Evolutionary conservation across 2,329 filamentous ascomycete genomes (phyloP).

Genomic region (Pseudonectria buxi): DNA sequence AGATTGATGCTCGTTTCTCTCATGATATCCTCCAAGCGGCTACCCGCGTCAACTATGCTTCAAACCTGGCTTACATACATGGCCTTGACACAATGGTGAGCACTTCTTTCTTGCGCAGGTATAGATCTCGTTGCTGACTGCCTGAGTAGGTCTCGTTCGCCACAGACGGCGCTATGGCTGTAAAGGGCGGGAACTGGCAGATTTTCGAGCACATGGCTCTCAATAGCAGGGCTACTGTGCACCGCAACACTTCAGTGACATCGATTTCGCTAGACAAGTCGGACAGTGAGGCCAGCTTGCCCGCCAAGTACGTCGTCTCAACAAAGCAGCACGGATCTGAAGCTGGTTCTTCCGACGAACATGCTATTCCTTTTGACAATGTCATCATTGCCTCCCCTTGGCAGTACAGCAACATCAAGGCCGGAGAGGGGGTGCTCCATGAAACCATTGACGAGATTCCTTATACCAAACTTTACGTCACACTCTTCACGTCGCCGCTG

Average conservation of each 20-base stretch:
- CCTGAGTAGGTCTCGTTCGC: constrained; percentile 68
- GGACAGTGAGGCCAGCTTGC: constrained; percentile 30
- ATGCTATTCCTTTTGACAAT: constrained; percentile 60
- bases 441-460: constrained; percentile 68
- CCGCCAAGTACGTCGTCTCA: constrained; percentile 42
- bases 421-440: constrained; percentile 60
- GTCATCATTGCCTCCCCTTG: constrained; percentile 78
- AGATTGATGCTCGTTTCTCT: constrained; percentile 61
- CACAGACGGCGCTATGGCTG: constrained; percentile 71
- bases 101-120: not conserved
- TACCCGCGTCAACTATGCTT: constrained; percentile 91
- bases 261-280: constrained; percentile 47
- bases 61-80: constrained; percentile 80
- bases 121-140: constrained; percentile 3
- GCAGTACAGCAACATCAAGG: constrained; percentile 68
- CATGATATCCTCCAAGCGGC: constrained; percentile 82
- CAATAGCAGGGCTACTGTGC: constrained; percentile 52
- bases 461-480: constrained; percentile 83
- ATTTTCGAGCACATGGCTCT: constrained; percentile 83
- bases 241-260: constrained; percentile 61
- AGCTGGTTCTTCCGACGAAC: constrained; percentile 26
- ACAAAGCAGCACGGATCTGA: constrained; percentile 23
- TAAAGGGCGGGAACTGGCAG: constrained; percentile 85
- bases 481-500: constrained; percentile 74
- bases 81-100: constrained; percentile 75